Evolutionary conservation across 177 flowering plant species (phyloP), one percentile per base, ranked within the genome.

Genomic region (Vitis hybrid): DNA sequence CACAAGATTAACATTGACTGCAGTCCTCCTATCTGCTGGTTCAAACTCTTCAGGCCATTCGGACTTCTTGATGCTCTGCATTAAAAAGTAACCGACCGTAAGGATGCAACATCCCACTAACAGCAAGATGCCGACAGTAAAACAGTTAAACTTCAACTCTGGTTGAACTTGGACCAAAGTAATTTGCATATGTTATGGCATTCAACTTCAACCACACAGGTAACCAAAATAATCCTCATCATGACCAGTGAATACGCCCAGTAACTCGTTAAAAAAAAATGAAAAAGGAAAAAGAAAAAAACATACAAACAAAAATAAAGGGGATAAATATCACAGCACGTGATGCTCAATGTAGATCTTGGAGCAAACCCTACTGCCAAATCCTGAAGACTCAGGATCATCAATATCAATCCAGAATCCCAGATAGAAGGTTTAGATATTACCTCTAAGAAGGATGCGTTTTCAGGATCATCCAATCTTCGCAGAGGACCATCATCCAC

Each of bases 41-140:
- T 80, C 92, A 70, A 94, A 93, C 84, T 94, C 98, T 75, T 77
- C 79, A 8, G 98, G 98, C 63, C 97, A 94, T 74, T 94, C 93
- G 2, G 98, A 93, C 34, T 80, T 91, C 72, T 67, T 80, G 74
- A 94, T 90, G 82, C 97, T 93, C 98, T 94, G 91, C 88, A 87
- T 13, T 69, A 10, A 62, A 5, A 67, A 10, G 48, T 56, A 69
- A 63, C 10, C 18, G 76, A 68, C 17, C 6, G 40, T 23, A 67
- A 26, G 67, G 10, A 52, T 5, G 19, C 1, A 56, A 21, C 52
- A 50, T 14, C 55, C 48, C 45, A 40, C 57, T 48, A 56, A 1
- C 45, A 26, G 18, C 4, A 60, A 15, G 30, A 60, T 9, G 26
- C 5, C 6, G 7, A 19, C 30, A 26, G 19, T 30, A 34, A 32